Evolutionary conservation across 1,284 basidiomycete genomes (phyloP).

Genomic region (Veloboletus limbatus): DNA sequence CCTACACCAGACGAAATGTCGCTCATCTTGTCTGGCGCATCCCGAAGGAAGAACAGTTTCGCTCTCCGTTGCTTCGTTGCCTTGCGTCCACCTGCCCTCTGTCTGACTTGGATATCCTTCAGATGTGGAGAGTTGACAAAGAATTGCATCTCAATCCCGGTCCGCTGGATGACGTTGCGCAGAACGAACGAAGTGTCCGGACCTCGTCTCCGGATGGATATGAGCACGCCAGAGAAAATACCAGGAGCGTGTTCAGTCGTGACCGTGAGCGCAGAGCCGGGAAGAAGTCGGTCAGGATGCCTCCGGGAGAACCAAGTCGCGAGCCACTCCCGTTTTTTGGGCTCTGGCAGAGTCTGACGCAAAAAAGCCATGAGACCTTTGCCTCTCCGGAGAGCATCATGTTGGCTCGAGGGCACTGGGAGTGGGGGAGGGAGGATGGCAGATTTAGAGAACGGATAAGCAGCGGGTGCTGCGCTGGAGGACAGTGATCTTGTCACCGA

Average conservation of each 20-base stretch:
- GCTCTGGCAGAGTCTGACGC: constrained; percentile 59
- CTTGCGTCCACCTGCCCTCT: constrained; percentile 52
- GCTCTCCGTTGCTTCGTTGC: constrained; percentile 62
- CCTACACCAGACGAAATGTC: constrained; percentile 59
- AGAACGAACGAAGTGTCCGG: constrained; percentile 80
- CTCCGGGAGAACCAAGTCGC: constrained; percentile 67
- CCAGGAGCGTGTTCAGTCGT: constrained; percentile 69
- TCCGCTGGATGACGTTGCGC: constrained; percentile 84
- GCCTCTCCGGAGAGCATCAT: constrained; percentile 54
- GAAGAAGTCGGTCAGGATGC: constrained; percentile 62
- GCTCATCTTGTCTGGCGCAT: constrained; percentile 79
- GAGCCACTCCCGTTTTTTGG: constrained; percentile 68
- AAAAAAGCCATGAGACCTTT: constrained; percentile 80
- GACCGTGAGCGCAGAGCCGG: constrained; percentile 82
- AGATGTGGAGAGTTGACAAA: constrained; percentile 81
- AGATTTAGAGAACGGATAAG: constrained; percentile 76
- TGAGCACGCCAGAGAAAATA: constrained; percentile 82
- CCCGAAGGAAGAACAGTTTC: constrained; percentile 75
- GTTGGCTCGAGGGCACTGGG: constrained; percentile 38
- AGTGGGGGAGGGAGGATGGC: constrained; percentile 56
- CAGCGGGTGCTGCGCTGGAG: constrained; percentile 21
- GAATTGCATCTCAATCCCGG: constrained; percentile 89
- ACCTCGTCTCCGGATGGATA: constrained; percentile 77
- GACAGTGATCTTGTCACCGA: constrained; percentile 26
- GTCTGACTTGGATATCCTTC: constrained; percentile 78